Evolutionary conservation across 2,329 filamentous ascomycete genomes (phyloP).

Genomic region (Colletotrichum gigasporum): DNA sequence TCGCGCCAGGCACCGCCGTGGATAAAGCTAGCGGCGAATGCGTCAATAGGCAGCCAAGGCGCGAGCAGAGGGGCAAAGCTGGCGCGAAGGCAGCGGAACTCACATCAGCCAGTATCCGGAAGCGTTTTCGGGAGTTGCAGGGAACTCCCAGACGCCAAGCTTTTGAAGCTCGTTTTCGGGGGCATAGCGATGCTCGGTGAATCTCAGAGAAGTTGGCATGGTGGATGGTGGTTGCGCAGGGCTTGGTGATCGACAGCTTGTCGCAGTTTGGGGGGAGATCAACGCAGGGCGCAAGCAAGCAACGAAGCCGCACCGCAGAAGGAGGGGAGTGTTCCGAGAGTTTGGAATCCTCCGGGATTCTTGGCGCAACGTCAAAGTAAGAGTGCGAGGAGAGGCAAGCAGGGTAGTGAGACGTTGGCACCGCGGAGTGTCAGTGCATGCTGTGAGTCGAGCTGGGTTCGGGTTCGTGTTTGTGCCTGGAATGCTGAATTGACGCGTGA

Average conservation of each 20-base stretch:
- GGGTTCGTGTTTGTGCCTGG: neutral
- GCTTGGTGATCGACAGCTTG: neutral
- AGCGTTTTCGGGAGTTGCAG: conserved; percentile 26
- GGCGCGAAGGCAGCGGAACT: conserved; percentile 19
- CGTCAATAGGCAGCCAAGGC: neutral
- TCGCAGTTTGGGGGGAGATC: neutral
- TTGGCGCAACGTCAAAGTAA: neutral
- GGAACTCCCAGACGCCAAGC: conserved; percentile 55
- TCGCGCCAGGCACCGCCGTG: conserved; percentile 74
- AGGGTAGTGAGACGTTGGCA: neutral
- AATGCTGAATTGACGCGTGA: neutral
- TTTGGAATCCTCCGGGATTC: neutral
- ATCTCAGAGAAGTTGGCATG: conserved; percentile 36
- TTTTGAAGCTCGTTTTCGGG: conserved; percentile 52
- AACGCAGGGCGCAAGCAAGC: neutral
- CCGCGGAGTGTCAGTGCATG: neutral
- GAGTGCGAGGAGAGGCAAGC: too few species aligned
- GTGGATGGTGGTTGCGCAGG: neutral
- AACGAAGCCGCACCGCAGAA: neutral
- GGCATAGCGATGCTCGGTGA: conserved; percentile 48
- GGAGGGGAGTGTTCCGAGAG: neutral
- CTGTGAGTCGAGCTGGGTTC: neutral
- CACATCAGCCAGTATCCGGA: conserved; percentile 49
- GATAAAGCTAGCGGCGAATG: conserved; percentile 53
- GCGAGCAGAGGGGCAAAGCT: neutral